Evolutionary conservation across 371 early-diverging fungal species (phyloP).

Genomic region (Actinomortierella wolfii): DNA sequence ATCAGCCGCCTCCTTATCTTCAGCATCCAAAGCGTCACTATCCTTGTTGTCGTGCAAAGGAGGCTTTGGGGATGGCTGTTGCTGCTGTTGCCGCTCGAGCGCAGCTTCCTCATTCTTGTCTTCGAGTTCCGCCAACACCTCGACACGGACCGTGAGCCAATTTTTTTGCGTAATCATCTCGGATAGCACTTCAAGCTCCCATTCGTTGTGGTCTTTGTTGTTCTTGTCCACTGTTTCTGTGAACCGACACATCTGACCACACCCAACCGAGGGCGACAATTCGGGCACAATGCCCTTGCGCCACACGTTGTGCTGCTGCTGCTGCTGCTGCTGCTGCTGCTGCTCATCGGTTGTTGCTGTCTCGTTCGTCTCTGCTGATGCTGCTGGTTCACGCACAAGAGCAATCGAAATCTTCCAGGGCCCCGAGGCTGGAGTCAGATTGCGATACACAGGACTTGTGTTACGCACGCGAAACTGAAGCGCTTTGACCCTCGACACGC

Average conservation of each 20-base stretch:
- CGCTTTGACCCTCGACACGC: conserved; percentile 9
- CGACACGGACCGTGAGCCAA: conserved; percentile 33
- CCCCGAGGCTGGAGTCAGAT: conserved; percentile 35
- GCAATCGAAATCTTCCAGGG: conserved; percentile 39
- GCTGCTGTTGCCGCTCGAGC: too few relatives aligned
- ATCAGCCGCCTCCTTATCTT: too few relatives aligned
- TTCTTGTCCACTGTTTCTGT: too few relatives aligned
- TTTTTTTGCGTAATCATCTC: conserved; percentile 38
- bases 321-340: conserved; percentile 23
- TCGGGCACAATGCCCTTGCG: neutral
- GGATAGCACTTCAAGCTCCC: conserved; percentile 44
- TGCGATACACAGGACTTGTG: conserved; percentile 21
- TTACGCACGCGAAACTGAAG: conserved; percentile 40
- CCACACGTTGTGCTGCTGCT: neutral
- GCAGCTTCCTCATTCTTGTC: too few relatives aligned
- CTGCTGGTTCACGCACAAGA: conserved; percentile 29
- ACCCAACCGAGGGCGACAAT: conserved; percentile 29
- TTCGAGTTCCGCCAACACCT: conserved; percentile 15
- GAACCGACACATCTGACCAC: too few relatives aligned
- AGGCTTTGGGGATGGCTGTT: neutral
- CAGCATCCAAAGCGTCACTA: conserved; percentile 1
- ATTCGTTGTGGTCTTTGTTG: conserved; percentile 22
- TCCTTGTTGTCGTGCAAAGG: neutral
- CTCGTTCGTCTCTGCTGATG: too few relatives aligned
- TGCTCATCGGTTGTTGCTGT: conserved; percentile 10